These are phyloP conservation scores for Tanozyma kutaoensis DNA, from an alignment of 805 yeast genomes.

Conservation along the genomic window DNA sequence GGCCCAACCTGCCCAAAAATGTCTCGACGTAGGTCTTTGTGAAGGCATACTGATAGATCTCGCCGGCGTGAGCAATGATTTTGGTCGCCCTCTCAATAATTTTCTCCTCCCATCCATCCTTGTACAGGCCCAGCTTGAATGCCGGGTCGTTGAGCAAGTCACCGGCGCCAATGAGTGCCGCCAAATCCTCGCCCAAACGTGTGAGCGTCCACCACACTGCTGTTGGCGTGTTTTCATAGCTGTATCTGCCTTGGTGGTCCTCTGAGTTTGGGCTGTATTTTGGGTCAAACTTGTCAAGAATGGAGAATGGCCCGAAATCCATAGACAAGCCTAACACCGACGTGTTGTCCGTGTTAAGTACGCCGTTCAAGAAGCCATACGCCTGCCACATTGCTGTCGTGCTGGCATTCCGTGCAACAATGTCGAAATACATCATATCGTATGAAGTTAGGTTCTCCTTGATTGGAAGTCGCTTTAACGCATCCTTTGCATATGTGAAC, in stretches of 20 bases:
- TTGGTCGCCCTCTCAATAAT: slow-evolving; percentile 45
- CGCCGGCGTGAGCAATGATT: slow-evolving; percentile 50
- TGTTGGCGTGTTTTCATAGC: slow-evolving; percentile 73
- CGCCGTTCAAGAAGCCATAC: slow-evolving; percentile 91
- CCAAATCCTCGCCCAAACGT: slow-evolving; percentile 72
- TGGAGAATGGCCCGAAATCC: slow-evolving; percentile 93
- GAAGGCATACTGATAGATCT: slow-evolving; percentile 51
- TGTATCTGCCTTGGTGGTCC: slow-evolving; percentile 58
- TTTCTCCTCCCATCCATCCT: slow-evolving; percentile 32
- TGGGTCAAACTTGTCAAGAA: slow-evolving; percentile 77
- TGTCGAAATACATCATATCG: slow-evolving; percentile 59
- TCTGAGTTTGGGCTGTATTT: slow-evolving; percentile 82
- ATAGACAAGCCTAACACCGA: slow-evolving; percentile 78
- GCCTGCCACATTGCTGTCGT: slow-evolving; percentile 80
- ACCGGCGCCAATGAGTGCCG: slow-evolving; percentile 70
- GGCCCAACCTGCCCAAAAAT: slow-evolving; percentile 60
- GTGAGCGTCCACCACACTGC: slow-evolving; percentile 90
- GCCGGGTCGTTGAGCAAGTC: slow-evolving; percentile 10
- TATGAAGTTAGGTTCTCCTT: slow-evolving; percentile 39
- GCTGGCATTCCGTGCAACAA: slow-evolving; percentile 59
- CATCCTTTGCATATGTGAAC: slow-evolving; percentile 6
- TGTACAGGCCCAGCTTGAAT: slow-evolving; percentile 11
- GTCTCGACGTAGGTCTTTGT: slow-evolving; percentile 41
- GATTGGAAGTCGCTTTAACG: slow-evolving; percentile 1
- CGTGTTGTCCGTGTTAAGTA: slow-evolving; percentile 87